Evolutionary conservation across 148 eudicot species (phyloP).

Genomic region (Polygonum maritimum): DNA sequence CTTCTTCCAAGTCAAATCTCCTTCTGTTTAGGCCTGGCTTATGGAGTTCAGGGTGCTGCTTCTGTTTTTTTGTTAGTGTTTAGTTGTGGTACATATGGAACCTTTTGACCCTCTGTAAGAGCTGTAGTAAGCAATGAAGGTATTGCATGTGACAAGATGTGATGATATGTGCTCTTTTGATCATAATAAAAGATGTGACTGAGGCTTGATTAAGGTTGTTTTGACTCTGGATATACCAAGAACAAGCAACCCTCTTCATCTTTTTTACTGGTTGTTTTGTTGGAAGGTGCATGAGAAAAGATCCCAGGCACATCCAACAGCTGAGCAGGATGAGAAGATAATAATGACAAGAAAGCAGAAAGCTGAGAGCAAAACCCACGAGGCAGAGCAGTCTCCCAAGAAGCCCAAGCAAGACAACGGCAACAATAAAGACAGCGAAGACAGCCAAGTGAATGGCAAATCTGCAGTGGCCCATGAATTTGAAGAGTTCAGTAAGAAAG

Average conservation of each 20-base stretch:
- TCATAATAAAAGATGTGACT: too few relatives aligned
- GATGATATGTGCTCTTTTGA: not conserved
- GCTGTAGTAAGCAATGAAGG: not conserved
- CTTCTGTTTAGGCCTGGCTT: not conserved
- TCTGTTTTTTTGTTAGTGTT: not conserved
- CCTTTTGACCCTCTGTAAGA: not conserved
- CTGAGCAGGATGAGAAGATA: slow-evolving; percentile 29
- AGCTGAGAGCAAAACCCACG: slow-evolving; percentile 24
- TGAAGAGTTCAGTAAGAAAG: slow-evolving; percentile 35
- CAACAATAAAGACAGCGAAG: slow-evolving; percentile 5
- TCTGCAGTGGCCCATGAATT: slow-evolving; percentile 23
- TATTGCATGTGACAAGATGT: not conserved
- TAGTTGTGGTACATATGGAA: not conserved
- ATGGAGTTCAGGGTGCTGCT: not conserved
- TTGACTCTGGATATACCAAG: not conserved
- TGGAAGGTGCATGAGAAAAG: slow-evolving; percentile 31
- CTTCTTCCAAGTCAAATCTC: not conserved
- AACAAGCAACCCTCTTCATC: not conserved
- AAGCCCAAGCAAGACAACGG: slow-evolving; percentile 43
- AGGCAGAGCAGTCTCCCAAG: slow-evolving; percentile 34
- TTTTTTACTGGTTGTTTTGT: not conserved
- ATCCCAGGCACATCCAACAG: slow-evolving; percentile 16
- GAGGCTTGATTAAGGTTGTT: not conserved
- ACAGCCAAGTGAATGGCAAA: slow-evolving; percentile 11
- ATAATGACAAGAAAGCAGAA: slow-evolving; percentile 36